phyloP scores from a whole-genome alignment of 306 rosid species.

The cucumber (Cucumis sativus) region Cucumber_9930_V3 NC_026660.2:2888501-2889000 shows the following conservation, averaged over 20 bases:
- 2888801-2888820: slow-evolving; percentile 37
- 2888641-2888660: slow-evolving; percentile 73
- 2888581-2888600: slow-evolving; percentile 51
- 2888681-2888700: slow-evolving; percentile 72
- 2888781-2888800: slow-evolving; percentile 36
- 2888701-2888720: slow-evolving; percentile 66
- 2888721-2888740: slow-evolving; percentile 42
- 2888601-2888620: slow-evolving; percentile 71
- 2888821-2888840: slow-evolving; percentile 43
- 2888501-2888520: slow-evolving; percentile 16
- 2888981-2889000: slow-evolving; percentile 53
- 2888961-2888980: slow-evolving; percentile 56
- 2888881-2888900: neutral
- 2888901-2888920: no score
- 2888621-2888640: slow-evolving; percentile 46
- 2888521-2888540: slow-evolving; percentile 76
- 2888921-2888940: no score
- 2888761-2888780: slow-evolving; percentile 52
- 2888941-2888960: slow-evolving; percentile 69
- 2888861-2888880: neutral
- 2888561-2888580: slow-evolving; percentile 60
- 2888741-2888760: slow-evolving; percentile 33
- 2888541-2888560: slow-evolving; percentile 60
- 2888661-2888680: slow-evolving; percentile 66
- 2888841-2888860: slow-evolving; percentile 25